Evolutionary conservation across 106 monocot species (phyloP).

Genomic region (Dioscorea alata): DNA sequence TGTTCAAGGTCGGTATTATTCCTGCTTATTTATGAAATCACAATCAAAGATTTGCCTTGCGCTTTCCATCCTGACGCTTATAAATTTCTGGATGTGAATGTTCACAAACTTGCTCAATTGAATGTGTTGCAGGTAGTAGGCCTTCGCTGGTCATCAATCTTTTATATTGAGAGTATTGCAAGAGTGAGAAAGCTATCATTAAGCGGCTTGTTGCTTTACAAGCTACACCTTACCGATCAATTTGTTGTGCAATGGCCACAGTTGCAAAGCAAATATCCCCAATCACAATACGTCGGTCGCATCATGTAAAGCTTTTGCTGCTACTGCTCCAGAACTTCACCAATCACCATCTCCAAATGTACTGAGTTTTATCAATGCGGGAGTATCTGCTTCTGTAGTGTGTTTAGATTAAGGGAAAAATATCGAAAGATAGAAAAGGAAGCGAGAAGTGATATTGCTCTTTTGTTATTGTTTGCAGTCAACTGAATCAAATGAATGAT

Average conservation of each 20-base stretch:
- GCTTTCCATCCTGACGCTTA: too few relatives aligned
- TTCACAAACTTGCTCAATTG: not conserved
- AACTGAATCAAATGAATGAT: too few relatives aligned
- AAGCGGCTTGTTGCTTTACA: conserved; percentile 86
- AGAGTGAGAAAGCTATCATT: conserved; percentile 81
- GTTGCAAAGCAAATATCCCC: conserved; percentile 51
- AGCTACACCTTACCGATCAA: conserved; percentile 68
- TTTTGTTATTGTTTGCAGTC: too few relatives aligned
- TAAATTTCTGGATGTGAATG: too few relatives aligned
- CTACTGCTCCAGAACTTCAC: not conserved
- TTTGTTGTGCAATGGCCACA: conserved; percentile 90
- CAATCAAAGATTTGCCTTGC: too few relatives aligned
- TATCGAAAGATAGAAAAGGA: too few relatives aligned
- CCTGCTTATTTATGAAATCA: too few relatives aligned
- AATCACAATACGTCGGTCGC: conserved; percentile 53
- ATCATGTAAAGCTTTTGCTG: conserved; percentile 44
- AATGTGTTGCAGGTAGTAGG: conserved; percentile 45
- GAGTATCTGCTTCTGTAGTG: too few relatives aligned
- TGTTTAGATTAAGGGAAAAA: too few relatives aligned
- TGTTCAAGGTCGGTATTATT: conserved; percentile 59
- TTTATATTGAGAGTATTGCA: conserved; percentile 96
- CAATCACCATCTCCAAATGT: not conserved
- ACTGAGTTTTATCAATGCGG: too few relatives aligned
- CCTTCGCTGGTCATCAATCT: conserved; percentile 71
- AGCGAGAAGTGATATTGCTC: too few relatives aligned